These are phyloP conservation scores for Fragosphaeria purpurea DNA, from an alignment of 2,329 filamentous ascomycete genomes.

Conservation along the genomic window DNA sequence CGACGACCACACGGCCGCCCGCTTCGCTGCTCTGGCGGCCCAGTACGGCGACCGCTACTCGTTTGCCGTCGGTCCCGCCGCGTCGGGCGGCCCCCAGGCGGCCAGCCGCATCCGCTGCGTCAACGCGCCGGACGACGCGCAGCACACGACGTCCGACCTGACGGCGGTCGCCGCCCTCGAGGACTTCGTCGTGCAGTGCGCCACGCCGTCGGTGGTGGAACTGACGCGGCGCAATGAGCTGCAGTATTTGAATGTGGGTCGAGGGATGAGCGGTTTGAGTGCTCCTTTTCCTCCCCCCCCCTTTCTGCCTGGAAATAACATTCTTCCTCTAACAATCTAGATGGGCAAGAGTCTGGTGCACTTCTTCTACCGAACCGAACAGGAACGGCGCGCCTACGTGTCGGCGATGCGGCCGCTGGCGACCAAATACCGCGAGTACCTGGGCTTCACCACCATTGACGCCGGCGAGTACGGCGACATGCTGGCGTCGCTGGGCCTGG, in stretches of 20 bases:
- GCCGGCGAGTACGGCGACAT: slow-evolving; percentile 35
- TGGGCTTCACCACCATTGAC: slow-evolving; percentile 39
- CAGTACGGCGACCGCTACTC: slow-evolving; percentile 30
- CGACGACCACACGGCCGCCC: slow-evolving; percentile 20
- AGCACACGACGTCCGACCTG: slow-evolving; percentile 24
- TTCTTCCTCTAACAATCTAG: slow-evolving; percentile 3
- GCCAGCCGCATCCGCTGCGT: slow-evolving; percentile 24
- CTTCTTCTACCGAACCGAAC: slow-evolving; percentile 21
- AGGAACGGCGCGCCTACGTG: slow-evolving; percentile 26
- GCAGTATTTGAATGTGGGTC: slow-evolving; percentile 26
- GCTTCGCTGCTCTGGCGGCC: slow-evolving; percentile 24
- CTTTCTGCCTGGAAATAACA: neutral
- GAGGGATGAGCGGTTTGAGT: slow-evolving; percentile 22
- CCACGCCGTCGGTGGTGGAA: slow-evolving; percentile 30
- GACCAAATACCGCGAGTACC: slow-evolving; percentile 35
- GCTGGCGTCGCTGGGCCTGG: slow-evolving; percentile 28
- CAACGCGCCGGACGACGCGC: slow-evolving; percentile 28
- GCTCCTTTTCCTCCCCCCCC: slow-evolving; percentile 16
- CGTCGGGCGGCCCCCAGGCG: slow-evolving; percentile 5
- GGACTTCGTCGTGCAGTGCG: slow-evolving; percentile 28
- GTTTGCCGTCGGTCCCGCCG: slow-evolving; percentile 26
- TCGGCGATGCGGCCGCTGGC: slow-evolving; percentile 29
- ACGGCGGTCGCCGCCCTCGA: slow-evolving; percentile 23
- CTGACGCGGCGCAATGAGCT: slow-evolving; percentile 36
- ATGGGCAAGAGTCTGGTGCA: slow-evolving; percentile 21